Evolutionary conservation across 441 rosid genomes (phyloP).

Genomic region (Corymbia calophylla): DNA sequence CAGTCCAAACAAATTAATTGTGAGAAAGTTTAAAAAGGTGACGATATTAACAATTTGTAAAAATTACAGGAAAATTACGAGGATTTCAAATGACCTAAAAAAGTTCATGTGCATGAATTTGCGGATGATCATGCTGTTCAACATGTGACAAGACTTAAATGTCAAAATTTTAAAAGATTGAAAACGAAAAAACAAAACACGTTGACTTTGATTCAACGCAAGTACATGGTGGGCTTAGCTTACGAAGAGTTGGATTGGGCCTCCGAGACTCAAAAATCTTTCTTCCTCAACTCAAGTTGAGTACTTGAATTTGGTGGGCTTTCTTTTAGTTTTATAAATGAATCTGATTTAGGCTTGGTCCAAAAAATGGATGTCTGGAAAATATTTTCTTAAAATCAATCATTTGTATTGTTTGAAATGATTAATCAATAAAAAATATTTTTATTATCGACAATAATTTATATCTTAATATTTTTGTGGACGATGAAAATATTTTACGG

Average conservation of each 20-base stretch:
- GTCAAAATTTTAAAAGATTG: neutral
- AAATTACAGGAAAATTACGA: neutral
- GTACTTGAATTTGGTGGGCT: neutral
- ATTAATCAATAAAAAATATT: no score
- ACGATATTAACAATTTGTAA: neutral
- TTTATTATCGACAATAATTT: no score
- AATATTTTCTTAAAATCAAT: no score
- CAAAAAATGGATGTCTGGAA: neutral
- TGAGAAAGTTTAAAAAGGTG: neutral
- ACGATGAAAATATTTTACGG: accelerated
- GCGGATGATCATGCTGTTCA: neutral
- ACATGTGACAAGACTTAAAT: neutral
- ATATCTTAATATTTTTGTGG: accelerated
- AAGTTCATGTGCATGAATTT: neutral
- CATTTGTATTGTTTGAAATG: neutral
- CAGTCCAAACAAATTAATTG: neutral
- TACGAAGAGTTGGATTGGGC: neutral
- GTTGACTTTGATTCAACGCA: neutral
- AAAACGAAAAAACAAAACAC: neutral
- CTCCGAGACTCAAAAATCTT: neutral
- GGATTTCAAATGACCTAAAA: neutral
- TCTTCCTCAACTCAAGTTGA: neutral
- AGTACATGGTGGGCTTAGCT: neutral
- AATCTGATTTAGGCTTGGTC: neutral
- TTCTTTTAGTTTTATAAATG: neutral